Conservation (phyloP, 2,329 filamentous ascomycete genomes). For the Fusarium mexicanum region DNA sequence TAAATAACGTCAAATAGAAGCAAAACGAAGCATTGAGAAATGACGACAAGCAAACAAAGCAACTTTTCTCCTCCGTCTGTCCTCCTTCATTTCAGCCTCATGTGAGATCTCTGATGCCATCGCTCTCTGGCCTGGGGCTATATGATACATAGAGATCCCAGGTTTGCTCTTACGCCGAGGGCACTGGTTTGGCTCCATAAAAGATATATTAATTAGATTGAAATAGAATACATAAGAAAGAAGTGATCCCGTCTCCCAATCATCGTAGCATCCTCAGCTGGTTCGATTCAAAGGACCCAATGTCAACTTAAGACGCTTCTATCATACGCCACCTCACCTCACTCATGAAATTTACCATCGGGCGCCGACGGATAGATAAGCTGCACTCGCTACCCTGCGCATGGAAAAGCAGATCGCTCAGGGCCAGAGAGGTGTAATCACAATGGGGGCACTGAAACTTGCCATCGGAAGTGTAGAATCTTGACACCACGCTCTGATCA, state of each 20-base stretch:
- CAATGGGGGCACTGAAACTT: neutral
- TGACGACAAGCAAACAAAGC: neutral
- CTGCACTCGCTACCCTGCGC: too few relatives aligned
- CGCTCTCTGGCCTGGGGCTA: neutral
- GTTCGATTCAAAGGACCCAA: too few relatives aligned
- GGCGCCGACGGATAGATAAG: neutral
- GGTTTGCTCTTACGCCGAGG: neutral
- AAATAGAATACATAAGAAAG: neutral
- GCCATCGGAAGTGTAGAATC: neutral
- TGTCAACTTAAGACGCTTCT: neutral
- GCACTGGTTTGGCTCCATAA: neutral
- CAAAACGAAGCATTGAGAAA: neutral
- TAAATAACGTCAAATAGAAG: neutral
- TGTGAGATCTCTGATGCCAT: neutral
- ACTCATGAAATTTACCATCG: neutral
- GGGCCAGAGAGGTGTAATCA: too few relatives aligned
- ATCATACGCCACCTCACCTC: neutral
- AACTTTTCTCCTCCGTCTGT: neutral
- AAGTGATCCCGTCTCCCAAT: neutral
- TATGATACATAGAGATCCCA: neutral
- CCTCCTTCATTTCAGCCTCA: too few relatives aligned
- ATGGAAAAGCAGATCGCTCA: too few relatives aligned
- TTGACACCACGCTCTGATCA: neutral
- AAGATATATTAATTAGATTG: too few relatives aligned
- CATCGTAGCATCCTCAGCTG: neutral